phyloP scores from a whole-genome alignment of 768 basidiomycete species.

The Amyloporia xantha region DNA sequence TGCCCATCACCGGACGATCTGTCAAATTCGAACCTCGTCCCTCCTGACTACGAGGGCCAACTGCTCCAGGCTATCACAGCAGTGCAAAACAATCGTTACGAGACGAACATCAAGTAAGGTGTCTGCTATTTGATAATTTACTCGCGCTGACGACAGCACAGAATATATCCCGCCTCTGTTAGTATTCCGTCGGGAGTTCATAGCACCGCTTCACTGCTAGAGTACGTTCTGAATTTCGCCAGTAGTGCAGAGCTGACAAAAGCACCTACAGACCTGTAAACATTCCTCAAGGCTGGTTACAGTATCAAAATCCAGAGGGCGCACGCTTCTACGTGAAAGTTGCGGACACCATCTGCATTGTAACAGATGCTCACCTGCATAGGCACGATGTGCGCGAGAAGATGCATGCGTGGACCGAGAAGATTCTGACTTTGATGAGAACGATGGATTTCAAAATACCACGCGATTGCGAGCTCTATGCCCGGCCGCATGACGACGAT shows the following conservation, averaged over 20 bases:
- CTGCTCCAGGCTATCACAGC: neutral
- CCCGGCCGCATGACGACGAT: constrained; percentile 4
- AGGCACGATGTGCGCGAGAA: neutral
- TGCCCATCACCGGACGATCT: neutral
- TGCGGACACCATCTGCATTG: neutral
- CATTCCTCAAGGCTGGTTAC: neutral
- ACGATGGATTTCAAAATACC: neutral
- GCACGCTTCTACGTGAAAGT: neutral
- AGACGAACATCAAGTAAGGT: neutral
- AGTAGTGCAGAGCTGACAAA: neutral
- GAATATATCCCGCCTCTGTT: neutral
- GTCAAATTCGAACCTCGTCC: neutral
- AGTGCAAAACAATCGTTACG: neutral
- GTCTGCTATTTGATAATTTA: neutral
- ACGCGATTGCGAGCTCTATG: constrained; percentile 9
- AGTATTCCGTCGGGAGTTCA: neutral
- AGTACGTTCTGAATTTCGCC: neutral
- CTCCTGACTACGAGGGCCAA: neutral
- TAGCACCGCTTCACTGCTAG: neutral
- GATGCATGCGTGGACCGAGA: neutral
- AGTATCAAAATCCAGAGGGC: neutral
- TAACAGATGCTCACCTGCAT: neutral
- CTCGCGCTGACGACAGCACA: neutral
- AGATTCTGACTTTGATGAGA: neutral
- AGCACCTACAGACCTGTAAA: neutral